Conservation (phyloP, 352 stramenopile species). For the Globisporangium abappressorium region DNA sequence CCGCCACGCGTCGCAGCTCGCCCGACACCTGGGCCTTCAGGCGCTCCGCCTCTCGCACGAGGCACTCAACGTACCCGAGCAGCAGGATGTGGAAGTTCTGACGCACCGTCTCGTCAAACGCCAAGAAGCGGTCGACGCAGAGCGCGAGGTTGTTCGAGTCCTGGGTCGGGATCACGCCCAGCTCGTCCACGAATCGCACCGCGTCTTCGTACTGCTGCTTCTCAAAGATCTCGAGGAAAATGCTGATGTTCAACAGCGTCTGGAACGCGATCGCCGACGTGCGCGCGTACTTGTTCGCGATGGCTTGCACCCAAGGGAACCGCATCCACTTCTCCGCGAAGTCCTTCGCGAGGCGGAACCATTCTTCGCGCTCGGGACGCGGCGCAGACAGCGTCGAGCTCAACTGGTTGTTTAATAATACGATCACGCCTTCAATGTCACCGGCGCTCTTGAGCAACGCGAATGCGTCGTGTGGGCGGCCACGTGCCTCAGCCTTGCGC, state of each 20-base stretch:
- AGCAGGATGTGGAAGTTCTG: constrained; percentile 85
- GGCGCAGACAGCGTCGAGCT: constrained; percentile 56
- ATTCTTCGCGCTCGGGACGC: constrained; percentile 66
- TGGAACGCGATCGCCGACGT: constrained; percentile 76
- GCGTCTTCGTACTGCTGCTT: constrained; percentile 80
- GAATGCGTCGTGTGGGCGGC: constrained; percentile 69
- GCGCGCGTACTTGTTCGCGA: constrained; percentile 72
- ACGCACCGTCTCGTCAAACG: constrained; percentile 76
- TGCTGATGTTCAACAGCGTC: constrained; percentile 82
- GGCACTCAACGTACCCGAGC: constrained; percentile 85
- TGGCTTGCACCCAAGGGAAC: constrained; percentile 74
- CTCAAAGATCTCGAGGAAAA: constrained; percentile 84
- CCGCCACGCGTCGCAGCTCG: constrained; percentile 41
- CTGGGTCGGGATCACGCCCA: constrained; percentile 68
- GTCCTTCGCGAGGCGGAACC: constrained; percentile 78
- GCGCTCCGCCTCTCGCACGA: constrained; percentile 79
- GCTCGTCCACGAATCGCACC: constrained; percentile 80
- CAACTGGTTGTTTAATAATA: constrained; percentile 74
- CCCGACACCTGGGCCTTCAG: constrained; percentile 67
- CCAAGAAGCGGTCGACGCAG: constrained; percentile 81
- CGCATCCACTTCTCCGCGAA: constrained; percentile 88
- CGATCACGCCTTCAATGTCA: constrained; percentile 72
- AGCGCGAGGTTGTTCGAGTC: constrained; percentile 53
- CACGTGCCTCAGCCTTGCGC: constrained; percentile 70
- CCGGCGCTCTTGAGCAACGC: constrained; percentile 76